Evolutionary conservation across 306 rosid species (phyloP).

Genomic region (Ormosia emarginata): DNA sequence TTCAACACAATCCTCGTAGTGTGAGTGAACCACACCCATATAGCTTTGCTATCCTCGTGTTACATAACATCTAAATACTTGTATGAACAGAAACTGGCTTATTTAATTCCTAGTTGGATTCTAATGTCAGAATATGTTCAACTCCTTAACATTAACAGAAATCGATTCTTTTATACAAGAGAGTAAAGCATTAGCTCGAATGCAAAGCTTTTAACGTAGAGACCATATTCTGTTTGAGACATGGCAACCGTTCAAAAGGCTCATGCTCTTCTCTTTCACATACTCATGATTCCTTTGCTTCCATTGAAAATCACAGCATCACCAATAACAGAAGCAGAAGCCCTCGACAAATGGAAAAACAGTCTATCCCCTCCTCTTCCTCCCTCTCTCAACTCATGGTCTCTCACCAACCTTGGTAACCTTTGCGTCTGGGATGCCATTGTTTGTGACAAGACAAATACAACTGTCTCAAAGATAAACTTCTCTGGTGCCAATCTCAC

Average conservation of each 20-base stretch:
- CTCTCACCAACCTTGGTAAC: conserved; percentile 35
- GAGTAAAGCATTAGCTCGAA: neutral
- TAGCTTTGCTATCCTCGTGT: neutral
- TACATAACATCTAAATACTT: neutral
- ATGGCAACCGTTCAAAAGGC: conserved; percentile 31
- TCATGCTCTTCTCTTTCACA: neutral
- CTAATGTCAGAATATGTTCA: neutral
- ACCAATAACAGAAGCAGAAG: conserved; percentile 52
- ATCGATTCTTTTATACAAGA: neutral
- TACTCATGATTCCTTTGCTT: conserved; percentile 33
- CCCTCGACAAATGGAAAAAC: conserved; percentile 62
- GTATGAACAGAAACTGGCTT: neutral
- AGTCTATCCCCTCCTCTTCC: conserved; percentile 32
- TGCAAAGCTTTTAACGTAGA: neutral
- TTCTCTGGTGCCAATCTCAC: conserved; percentile 28
- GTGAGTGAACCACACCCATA: conserved; percentile 10
- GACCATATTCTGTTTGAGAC: neutral
- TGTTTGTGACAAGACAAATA: conserved; percentile 39
- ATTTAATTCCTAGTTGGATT: neutral
- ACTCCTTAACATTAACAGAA: neutral
- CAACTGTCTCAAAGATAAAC: conserved; percentile 35
- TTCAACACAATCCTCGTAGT: too few relatives aligned
- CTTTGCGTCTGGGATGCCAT: conserved; percentile 60
- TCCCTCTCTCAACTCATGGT: conserved; percentile 49
- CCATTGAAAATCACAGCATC: conserved; percentile 47